These are phyloP conservation scores for Rubus parviflorus DNA, from an alignment of 306 rosid species.

Conservation along the genomic window DNA sequence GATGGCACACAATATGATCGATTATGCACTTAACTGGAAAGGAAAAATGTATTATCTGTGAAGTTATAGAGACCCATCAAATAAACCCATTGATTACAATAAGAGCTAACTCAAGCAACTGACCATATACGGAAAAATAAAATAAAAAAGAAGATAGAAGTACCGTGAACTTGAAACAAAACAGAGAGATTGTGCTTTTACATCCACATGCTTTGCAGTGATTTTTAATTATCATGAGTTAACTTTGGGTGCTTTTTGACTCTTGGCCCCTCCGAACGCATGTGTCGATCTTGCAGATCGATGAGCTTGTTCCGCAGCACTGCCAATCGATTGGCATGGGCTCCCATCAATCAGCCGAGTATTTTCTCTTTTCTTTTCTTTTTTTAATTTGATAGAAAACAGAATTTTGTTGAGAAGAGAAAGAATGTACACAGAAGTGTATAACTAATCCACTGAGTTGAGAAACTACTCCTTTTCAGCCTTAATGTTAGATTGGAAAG, in stretches of 20 bases:
- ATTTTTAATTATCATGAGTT: background rate
- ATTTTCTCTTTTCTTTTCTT: too few relatives aligned
- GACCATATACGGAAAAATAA: background rate
- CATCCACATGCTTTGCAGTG: background rate
- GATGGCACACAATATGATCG: constrained; percentile 6
- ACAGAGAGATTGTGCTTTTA: background rate
- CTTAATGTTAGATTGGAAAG: too few relatives aligned
- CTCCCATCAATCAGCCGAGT: too few relatives aligned
- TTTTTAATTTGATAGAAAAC: too few relatives aligned
- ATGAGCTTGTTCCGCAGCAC: too few relatives aligned
- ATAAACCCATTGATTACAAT: background rate
- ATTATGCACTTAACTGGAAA: background rate
- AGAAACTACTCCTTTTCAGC: too few relatives aligned
- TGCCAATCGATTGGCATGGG: too few relatives aligned
- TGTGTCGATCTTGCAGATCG: too few relatives aligned
- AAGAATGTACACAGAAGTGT: background rate
- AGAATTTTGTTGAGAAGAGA: background rate
- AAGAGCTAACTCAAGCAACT: background rate
- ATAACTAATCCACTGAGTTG: background rate
- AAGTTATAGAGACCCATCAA: background rate
- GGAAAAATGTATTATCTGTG: background rate
- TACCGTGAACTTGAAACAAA: background rate
- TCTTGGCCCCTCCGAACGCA: too few relatives aligned
- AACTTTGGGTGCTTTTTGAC: background rate
- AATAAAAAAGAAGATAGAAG: background rate